Evolutionary conservation across 345 rosid species (phyloP).

Genomic region (Rhizophora mangle): DNA sequence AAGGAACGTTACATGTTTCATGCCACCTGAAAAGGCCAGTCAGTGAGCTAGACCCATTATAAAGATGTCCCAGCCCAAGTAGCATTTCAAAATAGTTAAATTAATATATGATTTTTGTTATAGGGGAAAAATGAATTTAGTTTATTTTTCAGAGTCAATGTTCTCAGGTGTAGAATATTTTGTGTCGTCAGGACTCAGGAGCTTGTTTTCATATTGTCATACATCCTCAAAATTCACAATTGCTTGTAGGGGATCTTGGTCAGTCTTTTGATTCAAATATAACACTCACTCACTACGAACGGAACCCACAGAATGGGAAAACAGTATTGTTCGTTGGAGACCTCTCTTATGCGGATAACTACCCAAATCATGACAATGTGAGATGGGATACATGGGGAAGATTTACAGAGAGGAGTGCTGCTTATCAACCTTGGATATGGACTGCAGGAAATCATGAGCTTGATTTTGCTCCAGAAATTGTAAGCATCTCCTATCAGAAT

Average conservation of each 20-base stretch:
- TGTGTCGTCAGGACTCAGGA: not conserved
- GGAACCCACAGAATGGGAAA: constrained; percentile 60
- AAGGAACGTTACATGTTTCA: not conserved
- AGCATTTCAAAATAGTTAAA: too few relatives aligned
- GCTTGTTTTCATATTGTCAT: not conserved
- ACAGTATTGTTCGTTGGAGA: constrained; percentile 75
- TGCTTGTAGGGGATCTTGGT: constrained; percentile 83
- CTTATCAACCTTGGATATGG: constrained; percentile 99
- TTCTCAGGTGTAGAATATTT: not conserved
- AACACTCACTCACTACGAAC: constrained; percentile 77
- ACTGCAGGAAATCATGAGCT: constrained; percentile 83
- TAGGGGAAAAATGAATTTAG: not conserved
- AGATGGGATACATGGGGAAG: constrained; percentile 97
- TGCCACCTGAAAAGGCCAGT: not conserved
- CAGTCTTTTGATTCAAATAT: constrained; percentile 81
- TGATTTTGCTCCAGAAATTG: constrained; percentile 69
- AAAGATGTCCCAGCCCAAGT: not conserved
- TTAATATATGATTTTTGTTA: too few relatives aligned
- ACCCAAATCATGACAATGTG: constrained; percentile 59
- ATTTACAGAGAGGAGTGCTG: constrained; percentile 74
- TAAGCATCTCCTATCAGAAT: constrained; percentile 22
- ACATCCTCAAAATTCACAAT: not conserved
- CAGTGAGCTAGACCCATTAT: not conserved
- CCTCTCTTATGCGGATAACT: constrained; percentile 79
- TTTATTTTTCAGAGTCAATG: not conserved